Percentiles rank a stretch among this genome's conserved stretches.
These are phyloP conservation scores for Dalbergia oliveri DNA, from an alignment of 306 rosid genomes.

Conservation along the genomic window DNA sequence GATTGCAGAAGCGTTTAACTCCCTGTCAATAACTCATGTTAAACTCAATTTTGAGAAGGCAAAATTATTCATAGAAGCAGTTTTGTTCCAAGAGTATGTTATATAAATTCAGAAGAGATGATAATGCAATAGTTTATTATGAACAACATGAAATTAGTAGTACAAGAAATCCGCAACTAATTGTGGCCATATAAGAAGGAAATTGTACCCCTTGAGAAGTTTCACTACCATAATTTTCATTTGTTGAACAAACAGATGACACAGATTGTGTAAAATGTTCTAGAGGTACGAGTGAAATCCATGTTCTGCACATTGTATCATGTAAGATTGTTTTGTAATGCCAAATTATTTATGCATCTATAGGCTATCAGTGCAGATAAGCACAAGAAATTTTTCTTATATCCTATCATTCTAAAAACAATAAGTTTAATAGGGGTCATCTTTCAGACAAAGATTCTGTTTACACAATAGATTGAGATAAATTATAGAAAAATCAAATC, in stretches of 20 bases:
- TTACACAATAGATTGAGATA: too few species aligned
- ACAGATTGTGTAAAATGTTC: constrained; percentile 13
- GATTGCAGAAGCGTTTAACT: constrained; percentile 24
- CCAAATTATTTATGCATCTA: constrained; percentile 6
- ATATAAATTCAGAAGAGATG: background rate
- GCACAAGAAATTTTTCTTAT: background rate
- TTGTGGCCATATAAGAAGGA: constrained; percentile 3
- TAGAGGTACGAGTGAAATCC: constrained; percentile 9
- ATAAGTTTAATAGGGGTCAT: background rate
- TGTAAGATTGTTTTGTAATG: background rate
- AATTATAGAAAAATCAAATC: too few species aligned
- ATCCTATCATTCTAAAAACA: background rate
- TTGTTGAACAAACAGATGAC: background rate
- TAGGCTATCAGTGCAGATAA: constrained; percentile 1
- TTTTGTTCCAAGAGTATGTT: background rate
- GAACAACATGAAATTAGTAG: background rate
- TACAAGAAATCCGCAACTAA: constrained; percentile 12
- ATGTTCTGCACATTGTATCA: background rate
- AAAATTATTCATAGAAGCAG: background rate
- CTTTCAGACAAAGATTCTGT: background rate
- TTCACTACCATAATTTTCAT: background rate
- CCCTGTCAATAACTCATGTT: constrained; percentile 40
- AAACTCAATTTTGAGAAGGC: background rate
- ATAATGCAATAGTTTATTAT: too few species aligned
- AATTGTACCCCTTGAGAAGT: background rate